These are phyloP conservation scores for Metschnikowia gruessii DNA, from an alignment of 805 yeast genomes.

Conservation along the genomic window DNA sequence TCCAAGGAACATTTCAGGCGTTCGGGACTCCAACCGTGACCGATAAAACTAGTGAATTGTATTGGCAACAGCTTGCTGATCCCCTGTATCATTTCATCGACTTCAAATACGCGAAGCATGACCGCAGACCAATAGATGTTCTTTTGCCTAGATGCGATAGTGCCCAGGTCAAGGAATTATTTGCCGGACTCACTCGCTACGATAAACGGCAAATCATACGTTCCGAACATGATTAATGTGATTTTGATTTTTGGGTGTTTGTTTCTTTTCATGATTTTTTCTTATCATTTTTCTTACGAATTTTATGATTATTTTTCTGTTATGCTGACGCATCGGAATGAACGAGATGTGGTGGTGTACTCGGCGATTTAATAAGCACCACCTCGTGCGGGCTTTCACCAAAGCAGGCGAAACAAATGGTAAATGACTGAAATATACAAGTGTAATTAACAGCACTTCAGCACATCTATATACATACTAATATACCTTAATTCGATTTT, in stretches of 20 bases:
- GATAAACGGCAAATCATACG: slow-evolving; percentile 1
- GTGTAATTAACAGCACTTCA: no score
- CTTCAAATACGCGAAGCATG: slow-evolving; percentile 22
- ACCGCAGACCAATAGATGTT: slow-evolving; percentile 18
- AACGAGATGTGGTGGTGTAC: no score
- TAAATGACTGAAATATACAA: no score
- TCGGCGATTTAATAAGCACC: no score
- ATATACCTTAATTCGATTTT: no score
- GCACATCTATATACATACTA: no score
- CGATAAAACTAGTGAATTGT: slow-evolving; percentile 18
- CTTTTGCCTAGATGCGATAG: slow-evolving; percentile 37
- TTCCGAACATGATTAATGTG: background rate
- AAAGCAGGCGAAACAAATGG: no score
- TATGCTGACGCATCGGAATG: no score
- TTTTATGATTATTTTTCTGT: no score
- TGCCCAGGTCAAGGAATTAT: slow-evolving; percentile 7
- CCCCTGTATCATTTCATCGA: slow-evolving; percentile 29
- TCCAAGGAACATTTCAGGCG: slow-evolving; percentile 49
- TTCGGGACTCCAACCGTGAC: slow-evolving; percentile 62
- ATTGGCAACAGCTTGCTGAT: slow-evolving; percentile 38
- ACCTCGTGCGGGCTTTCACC: no score
- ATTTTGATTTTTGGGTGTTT: background rate
- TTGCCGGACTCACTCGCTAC: slow-evolving; percentile 16
- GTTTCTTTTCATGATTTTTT: background rate
- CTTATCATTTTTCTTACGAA: background rate